Evolutionary conservation across 2,329 filamentous ascomycete genomes (phyloP).

Genomic region (Esteya vermicola): DNA sequence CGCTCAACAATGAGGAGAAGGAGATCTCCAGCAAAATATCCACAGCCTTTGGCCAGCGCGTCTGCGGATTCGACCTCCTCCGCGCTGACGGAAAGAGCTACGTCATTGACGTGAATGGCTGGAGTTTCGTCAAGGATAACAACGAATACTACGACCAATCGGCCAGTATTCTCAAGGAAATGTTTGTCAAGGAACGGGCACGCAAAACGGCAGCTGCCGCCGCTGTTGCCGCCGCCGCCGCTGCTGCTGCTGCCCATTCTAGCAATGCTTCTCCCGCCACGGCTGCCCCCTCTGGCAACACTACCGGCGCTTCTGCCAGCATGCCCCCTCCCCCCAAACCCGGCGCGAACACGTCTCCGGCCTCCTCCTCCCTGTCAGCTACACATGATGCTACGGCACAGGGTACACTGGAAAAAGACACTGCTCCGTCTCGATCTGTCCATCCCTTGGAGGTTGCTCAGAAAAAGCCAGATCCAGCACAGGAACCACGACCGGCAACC

Average conservation of each 20-base stretch:
- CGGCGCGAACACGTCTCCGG: no score
- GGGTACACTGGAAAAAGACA: slow-evolving; percentile 15
- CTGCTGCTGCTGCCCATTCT: slow-evolving; percentile 1
- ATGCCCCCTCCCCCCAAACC: no score
- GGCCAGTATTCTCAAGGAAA: slow-evolving; percentile 69
- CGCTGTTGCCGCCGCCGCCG: slow-evolving; percentile 8
- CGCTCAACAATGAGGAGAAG: slow-evolving; percentile 65
- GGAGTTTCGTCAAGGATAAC: slow-evolving; percentile 99
- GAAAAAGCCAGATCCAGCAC: no score
- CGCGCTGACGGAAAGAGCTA: slow-evolving; percentile 82
- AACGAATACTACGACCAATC: slow-evolving; percentile 95
- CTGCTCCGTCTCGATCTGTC: neutral
- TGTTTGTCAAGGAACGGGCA: slow-evolving; percentile 71
- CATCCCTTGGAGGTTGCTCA: no score
- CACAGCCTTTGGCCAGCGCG: slow-evolving; percentile 79
- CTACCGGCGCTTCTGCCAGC: slow-evolving; percentile 14
- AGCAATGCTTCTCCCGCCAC: no score
- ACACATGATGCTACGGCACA: slow-evolving; percentile 9
- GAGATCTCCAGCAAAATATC: slow-evolving; percentile 83
- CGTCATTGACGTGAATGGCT: slow-evolving; percentile 97
- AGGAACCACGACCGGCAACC: neutral
- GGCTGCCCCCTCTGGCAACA: slow-evolving; percentile 6
- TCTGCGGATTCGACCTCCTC: slow-evolving; percentile 91
- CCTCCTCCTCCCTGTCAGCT: neutral
- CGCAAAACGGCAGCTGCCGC: slow-evolving; percentile 23